A percentile compares a stretch with the other conserved stretches of the same genome.
These are phyloP conservation scores for Adansonia rubrostipa DNA, from an alignment of 441 rosid genomes.

Conservation along the genomic window DNA sequence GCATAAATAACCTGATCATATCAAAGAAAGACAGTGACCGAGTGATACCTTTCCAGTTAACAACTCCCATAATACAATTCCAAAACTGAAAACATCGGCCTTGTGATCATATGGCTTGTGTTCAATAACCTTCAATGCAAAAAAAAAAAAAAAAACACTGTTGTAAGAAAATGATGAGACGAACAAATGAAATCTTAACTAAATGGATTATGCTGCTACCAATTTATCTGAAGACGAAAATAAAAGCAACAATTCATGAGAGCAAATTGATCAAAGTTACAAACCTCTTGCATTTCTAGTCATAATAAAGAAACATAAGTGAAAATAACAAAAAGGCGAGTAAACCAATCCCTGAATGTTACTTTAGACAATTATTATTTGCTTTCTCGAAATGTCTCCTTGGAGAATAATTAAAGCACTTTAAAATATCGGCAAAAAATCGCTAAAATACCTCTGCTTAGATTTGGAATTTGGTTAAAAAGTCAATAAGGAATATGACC, in stretches of 20 bases:
- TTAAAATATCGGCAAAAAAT: background rate
- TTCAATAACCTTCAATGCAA: slow-evolving; percentile 53
- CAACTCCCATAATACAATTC: slow-evolving; percentile 53
- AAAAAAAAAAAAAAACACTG: slow-evolving; percentile 27
- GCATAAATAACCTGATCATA: background rate
- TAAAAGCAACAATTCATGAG: slow-evolving; percentile 3
- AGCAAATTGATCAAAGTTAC: slow-evolving; percentile 5
- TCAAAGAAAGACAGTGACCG: background rate
- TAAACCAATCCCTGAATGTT: background rate
- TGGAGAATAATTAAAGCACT: background rate
- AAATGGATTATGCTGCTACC: background rate
- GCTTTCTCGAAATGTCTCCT: background rate
- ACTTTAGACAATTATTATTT: background rate
- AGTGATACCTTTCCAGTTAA: slow-evolving; percentile 50
- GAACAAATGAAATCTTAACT: slow-evolving; percentile 23
- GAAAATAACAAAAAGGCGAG: background rate
- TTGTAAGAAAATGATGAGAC: slow-evolving; percentile 37
- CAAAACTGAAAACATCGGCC: slow-evolving; percentile 56
- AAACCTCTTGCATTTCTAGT: background rate
- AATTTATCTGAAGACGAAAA: background rate
- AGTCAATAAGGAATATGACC: background rate
- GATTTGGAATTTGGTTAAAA: background rate
- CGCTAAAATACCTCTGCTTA: background rate
- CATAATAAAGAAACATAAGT: background rate
- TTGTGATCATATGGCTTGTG: slow-evolving; percentile 60